These are phyloP conservation scores for Solanum dulcamara DNA, from an alignment of 257 asterid genomes.

Conservation along the genomic window DNA sequence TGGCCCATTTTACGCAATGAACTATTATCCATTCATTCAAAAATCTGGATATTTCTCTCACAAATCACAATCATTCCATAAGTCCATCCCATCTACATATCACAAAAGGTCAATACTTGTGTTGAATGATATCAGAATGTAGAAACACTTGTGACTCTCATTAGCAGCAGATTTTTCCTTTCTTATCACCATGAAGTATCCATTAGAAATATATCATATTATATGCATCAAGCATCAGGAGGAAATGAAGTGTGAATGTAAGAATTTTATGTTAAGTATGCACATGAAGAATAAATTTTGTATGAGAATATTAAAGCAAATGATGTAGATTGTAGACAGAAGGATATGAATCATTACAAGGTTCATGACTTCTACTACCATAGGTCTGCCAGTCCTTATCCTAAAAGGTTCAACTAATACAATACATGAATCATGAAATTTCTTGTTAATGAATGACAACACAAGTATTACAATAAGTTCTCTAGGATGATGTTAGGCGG, in stretches of 20 bases:
- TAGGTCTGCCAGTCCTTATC: neutral
- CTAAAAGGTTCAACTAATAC: neutral
- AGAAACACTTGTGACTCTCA: neutral
- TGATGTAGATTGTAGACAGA: neutral
- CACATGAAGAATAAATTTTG: neutral
- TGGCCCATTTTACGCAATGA: neutral
- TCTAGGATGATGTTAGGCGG: neutral
- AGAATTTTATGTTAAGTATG: neutral
- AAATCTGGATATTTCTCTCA: neutral
- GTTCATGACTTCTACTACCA: neutral
- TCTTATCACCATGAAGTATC: neutral
- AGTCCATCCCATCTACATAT: neutral
- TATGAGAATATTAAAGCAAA: neutral
- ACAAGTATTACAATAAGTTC: neutral
- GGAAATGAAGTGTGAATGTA: neutral
- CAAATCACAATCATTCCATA: neutral
- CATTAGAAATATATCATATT: neutral
- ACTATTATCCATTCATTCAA: neutral
- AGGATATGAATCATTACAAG: neutral
- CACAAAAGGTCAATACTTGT: neutral
- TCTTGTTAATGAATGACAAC: neutral
- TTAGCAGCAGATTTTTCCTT: neutral
- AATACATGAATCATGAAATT: neutral
- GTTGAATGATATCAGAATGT: neutral
- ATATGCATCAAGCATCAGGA: neutral